phyloP scores from a whole-genome alignment of 768 basidiomycete genomes.

The Mycena kentingensis region DNA sequence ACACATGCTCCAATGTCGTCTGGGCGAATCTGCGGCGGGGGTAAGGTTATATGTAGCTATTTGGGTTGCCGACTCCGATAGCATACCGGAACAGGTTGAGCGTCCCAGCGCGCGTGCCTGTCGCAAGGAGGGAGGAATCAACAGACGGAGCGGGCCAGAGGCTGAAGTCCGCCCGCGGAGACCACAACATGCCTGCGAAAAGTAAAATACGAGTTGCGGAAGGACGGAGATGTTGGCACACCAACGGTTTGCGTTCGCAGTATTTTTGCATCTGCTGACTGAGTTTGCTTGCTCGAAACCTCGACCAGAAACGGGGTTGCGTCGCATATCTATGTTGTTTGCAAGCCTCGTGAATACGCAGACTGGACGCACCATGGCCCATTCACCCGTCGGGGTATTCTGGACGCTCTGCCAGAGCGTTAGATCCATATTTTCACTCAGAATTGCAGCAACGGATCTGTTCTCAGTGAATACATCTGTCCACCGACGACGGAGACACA shows the following conservation, averaged over 20 bases:
- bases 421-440: slow-evolving; percentile 59
- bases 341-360: slow-evolving; percentile 5
- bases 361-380: slow-evolving; percentile 42
- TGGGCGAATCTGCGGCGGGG: slow-evolving; percentile 21
- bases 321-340: slow-evolving; percentile 40
- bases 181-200: slow-evolving; percentile 51
- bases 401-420: slow-evolving; percentile 49
- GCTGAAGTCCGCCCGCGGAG: slow-evolving; percentile 47
- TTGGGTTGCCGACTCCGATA: background rate
- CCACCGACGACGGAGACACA: background rate
- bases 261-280: slow-evolving; percentile 23
- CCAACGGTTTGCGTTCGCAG: slow-evolving; percentile 47
- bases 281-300: slow-evolving; percentile 26
- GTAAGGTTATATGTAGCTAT: background rate
- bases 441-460: slow-evolving; percentile 50
- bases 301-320: slow-evolving; percentile 35
- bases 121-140: slow-evolving; percentile 54
- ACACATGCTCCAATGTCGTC: slow-evolving; percentile 17
- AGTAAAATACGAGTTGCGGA: background rate
- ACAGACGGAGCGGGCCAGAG: slow-evolving; percentile 39
- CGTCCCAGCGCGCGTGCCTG: slow-evolving; percentile 50
- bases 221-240: slow-evolving; percentile 26
- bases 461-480: slow-evolving; percentile 1
- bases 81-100: slow-evolving; percentile 34
- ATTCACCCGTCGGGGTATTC: slow-evolving; percentile 53